Evolutionary conservation across 169 alveolate genomes (phyloP), one percentile per base, ranked within the genome.

Genomic region (Nephromyces sp.): DNA sequence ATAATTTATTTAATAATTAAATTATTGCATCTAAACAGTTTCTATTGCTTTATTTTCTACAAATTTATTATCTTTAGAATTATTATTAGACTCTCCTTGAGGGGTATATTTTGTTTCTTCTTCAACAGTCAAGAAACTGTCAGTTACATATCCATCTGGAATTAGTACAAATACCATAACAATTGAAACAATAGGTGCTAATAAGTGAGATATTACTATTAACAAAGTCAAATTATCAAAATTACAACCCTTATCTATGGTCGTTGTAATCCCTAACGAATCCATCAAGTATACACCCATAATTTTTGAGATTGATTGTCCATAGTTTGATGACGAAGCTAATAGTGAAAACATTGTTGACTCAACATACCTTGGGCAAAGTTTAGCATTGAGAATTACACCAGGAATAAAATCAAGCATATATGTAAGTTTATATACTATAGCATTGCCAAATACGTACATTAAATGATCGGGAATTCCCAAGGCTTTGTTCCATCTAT

Each of bases 361-460:
- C 34, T 63, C 73, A 27, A 65, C 52, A 0, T 32, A 64, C 2
- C 27, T 31, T 5, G 73, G 72, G 34, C 80, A 74, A 22, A 32
- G 27, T 1, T 74, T 25, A 2, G 80, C 63, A 5, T 57, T 35
- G 27, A 68, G 61, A 21, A 74, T 33, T 28, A 52, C 52, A 29
- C 80, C 70, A n/a, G 80, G 70, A 73, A 74, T 74, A 52, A 28
- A 32, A 21, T 68, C n/a, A 32, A 74, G 73, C 6, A 70, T 74
- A 31, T 34, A 64, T 30, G 61, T 63, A 51, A 74, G 43, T 63
- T 74, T 52, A 21, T 33, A 30, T 24, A 74, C 66, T 31, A 74
- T 74, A 27, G 80, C 66, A 21, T 74, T 74, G 1, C 80, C 80
- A 0, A 74, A 52, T 34, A 74, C 30, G 29, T 29, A 63, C 80